phyloP scores from a whole-genome alignment of 2,329 filamentous ascomycete species.

The Exophiala aquamarina region DNA sequence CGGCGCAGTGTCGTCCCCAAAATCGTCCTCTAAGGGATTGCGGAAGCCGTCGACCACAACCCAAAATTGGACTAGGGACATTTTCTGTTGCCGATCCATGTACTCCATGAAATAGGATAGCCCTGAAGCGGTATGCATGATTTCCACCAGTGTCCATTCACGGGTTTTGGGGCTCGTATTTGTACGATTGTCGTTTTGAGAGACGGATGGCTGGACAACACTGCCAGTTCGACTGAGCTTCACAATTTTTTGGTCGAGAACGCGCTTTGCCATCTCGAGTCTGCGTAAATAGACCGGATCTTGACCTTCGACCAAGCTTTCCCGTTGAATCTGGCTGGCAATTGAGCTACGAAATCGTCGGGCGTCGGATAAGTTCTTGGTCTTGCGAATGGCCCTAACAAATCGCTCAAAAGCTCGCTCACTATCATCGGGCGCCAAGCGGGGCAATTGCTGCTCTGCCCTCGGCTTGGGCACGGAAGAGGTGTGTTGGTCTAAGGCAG shows the following conservation, averaged over 20 bases:
- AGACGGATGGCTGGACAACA: conserved; percentile 30
- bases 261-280: conserved; percentile 83
- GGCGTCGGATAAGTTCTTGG: conserved; percentile 89
- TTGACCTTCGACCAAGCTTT: conserved; percentile 73
- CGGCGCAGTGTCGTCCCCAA: conserved; percentile 57
- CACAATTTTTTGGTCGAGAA: conserved; percentile 86
- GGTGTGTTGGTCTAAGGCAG: conserved; percentile 90
- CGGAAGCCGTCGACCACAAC: conserved; percentile 95
- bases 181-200: conserved; percentile 34
- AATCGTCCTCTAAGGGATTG: conserved; percentile 86
- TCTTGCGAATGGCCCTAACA: conserved; percentile 81
- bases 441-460: conserved; percentile 70
- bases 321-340: conserved; percentile 84
- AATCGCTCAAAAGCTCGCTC: conserved; percentile 95
- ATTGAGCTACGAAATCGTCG: conserved; percentile 89
- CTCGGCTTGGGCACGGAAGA: conserved; percentile 70
- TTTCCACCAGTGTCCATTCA: conserved; percentile 74
- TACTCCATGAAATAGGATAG: conserved; percentile 99
- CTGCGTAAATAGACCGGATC: conserved; percentile 85
- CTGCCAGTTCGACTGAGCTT: conserved; percentile 68
- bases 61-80: conserved; percentile 96
- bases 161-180: conserved; percentile 58
- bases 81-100: conserved; percentile 87
- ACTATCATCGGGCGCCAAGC: conserved; percentile 76
- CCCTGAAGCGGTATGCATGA: conserved; percentile 86